Evolutionary conservation across 2,329 filamentous ascomycete genomes (phyloP).

Genomic region (Pseudopithomyces maydicus): DNA sequence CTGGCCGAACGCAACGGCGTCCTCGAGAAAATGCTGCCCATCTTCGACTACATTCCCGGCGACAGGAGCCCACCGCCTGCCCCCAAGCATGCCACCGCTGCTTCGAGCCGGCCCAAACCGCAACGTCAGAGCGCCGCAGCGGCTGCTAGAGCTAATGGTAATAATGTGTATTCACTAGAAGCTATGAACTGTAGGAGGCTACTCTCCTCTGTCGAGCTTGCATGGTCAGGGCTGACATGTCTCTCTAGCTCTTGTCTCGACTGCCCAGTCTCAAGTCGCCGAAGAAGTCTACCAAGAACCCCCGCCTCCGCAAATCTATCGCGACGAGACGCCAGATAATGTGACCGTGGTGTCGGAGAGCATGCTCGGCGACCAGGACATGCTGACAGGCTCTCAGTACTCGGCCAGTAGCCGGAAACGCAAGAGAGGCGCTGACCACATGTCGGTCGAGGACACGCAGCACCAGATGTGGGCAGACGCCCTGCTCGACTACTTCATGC

Average conservation of each 20-base stretch:
- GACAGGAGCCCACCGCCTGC: conserved; percentile 89
- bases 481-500: conserved; percentile 93
- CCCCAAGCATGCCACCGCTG: conserved; percentile 79
- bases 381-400: conserved; percentile 71
- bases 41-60: conserved; percentile 88
- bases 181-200: conserved; percentile 31
- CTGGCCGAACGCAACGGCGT: conserved; percentile 88
- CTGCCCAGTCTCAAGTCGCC: conserved; percentile 46
- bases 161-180: conserved; percentile 37
- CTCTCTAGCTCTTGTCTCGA: conserved; percentile 25
- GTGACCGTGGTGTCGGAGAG: conserved; percentile 82
- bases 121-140: conserved; percentile 68
- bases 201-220: conserved; percentile 13
- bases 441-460: conserved; percentile 73
- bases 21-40: conserved; percentile 78
- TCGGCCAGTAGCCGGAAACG: conserved; percentile 67
- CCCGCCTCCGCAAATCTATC: conserved; percentile 66
- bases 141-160: conserved; percentile 51
- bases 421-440: conserved; percentile 73
- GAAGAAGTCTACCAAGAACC: conserved; percentile 69
- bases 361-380: conserved; percentile 82
- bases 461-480: conserved; percentile 92
- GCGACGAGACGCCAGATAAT: conserved; percentile 83
- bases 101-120: conserved; percentile 77
- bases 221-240: conserved; percentile 11